Conservation (phyloP, 139 green algal genomes). For the Microglena sp. region DNA sequence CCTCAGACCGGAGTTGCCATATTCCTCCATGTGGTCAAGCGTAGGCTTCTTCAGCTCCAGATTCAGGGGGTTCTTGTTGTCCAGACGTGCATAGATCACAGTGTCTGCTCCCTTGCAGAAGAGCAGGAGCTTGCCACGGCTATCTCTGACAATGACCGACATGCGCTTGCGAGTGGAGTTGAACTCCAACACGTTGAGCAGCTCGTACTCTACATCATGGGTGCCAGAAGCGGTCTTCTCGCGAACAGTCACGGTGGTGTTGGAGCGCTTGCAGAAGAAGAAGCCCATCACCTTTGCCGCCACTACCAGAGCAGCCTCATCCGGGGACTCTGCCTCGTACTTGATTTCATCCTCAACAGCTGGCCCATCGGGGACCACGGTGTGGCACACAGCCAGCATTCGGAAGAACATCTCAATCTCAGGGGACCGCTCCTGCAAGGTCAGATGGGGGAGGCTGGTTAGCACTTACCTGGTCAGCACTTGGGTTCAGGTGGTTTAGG, state of each 20-base stretch:
- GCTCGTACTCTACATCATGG: constrained; percentile 44
- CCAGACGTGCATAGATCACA: constrained; percentile 67
- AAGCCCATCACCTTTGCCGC: constrained; percentile 63
- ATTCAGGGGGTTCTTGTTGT: constrained; percentile 4
- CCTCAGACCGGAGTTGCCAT: constrained; percentile 66
- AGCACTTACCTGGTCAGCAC: no score
- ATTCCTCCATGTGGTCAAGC: constrained; percentile 63
- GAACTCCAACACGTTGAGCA: constrained; percentile 96
- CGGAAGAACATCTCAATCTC: constrained; percentile 55
- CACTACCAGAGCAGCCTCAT: constrained; percentile 73
- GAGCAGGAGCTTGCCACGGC: constrained; percentile 43
- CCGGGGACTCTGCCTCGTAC: constrained; percentile 75
- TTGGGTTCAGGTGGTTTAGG: no score
- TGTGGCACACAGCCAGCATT: constrained; percentile 71
- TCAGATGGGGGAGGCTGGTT: no score
- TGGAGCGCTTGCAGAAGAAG: constrained; percentile 51
- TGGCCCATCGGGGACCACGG: constrained; percentile 56
- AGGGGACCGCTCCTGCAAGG: constrained; percentile 5
- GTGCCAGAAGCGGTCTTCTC: constrained; percentile 32
- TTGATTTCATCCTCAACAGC: constrained; percentile 19
- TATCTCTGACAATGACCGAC: constrained; percentile 59
- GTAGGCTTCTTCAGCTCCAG: constrained; percentile 1
- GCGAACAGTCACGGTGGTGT: constrained; percentile 26
- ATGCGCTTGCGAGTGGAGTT: constrained; percentile 73
- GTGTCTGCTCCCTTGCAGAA: constrained; percentile 71